phyloP scores from a whole-genome alignment of 2,329 filamentous ascomycete species.

The Fusarium miscanthi region DNA sequence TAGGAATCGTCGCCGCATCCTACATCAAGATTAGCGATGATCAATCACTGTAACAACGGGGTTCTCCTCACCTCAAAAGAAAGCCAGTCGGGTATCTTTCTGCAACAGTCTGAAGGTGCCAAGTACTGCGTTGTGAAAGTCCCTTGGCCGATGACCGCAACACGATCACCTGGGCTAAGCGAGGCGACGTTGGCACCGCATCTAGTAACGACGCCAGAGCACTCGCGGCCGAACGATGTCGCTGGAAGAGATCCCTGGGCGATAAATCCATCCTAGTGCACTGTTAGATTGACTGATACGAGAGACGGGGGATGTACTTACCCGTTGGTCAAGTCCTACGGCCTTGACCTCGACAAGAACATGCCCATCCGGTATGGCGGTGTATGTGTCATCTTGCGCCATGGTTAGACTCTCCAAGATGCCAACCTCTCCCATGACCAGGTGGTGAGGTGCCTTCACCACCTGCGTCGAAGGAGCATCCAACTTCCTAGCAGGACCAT shows the following conservation, averaged over 20 bases:
- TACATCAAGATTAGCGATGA: constrained; percentile 6
- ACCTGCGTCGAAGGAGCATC: constrained; percentile 20
- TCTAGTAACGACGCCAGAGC: constrained; percentile 26
- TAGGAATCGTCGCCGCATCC: constrained; percentile 36
- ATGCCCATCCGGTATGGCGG: constrained; percentile 15
- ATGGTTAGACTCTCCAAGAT: constrained; percentile 37
- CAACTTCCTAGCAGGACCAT: constrained; percentile 36
- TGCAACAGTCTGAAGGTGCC: constrained; percentile 28
- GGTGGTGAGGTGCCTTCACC: constrained; percentile 19
- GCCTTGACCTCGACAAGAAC: constrained; percentile 38
- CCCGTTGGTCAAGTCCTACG: constrained; percentile 35
- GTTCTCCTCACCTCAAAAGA: constrained; percentile 35
- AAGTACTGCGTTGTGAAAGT: constrained; percentile 38
- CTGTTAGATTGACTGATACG: constrained; percentile 19
- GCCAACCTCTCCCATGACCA: constrained; percentile 35
- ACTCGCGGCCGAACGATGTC: constrained; percentile 37
- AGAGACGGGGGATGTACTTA: constrained; percentile 6
- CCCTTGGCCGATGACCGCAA: constrained; percentile 36
- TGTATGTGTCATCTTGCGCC: constrained; percentile 28
- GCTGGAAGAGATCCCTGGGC: constrained; percentile 37
- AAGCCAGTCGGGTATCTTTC: constrained; percentile 37
- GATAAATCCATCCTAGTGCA: constrained; percentile 20
- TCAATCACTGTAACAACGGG: not conserved
- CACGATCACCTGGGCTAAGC: constrained; percentile 32
- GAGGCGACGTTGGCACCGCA: constrained; percentile 29